These are phyloP conservation scores for Tothia fuscella DNA, from an alignment of 2,329 filamentous ascomycete genomes.

Conservation along the genomic window DNA sequence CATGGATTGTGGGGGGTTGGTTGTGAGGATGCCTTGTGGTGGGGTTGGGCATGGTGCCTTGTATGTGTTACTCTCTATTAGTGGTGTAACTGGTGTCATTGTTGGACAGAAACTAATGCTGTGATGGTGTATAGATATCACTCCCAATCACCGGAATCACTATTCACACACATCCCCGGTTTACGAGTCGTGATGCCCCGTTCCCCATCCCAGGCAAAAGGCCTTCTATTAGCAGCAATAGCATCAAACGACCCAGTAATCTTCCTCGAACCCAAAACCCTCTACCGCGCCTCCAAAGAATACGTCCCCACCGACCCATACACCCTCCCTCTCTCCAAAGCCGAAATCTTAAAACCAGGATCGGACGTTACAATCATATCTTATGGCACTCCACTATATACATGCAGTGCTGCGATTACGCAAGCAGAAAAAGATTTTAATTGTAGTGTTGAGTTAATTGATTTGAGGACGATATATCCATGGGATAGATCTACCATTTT, in stretches of 20 bases:
- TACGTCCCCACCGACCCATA: slow-evolving; percentile 76
- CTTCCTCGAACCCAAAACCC: slow-evolving; percentile 88
- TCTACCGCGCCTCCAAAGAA: slow-evolving; percentile 85
- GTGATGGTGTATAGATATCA: slow-evolving; percentile 46
- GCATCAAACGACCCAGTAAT: slow-evolving; percentile 71
- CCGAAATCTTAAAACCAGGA: slow-evolving; percentile 70
- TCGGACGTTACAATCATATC: slow-evolving; percentile 73
- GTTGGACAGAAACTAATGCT: neutral
- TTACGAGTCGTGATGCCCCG: slow-evolving; percentile 76
- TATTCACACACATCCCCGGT: slow-evolving; percentile 83
- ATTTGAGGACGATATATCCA: slow-evolving; percentile 77
- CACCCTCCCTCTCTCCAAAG: slow-evolving; percentile 73
- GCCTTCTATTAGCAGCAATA: slow-evolving; percentile 65
- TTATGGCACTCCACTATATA: slow-evolving; percentile 82
- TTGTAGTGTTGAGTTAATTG: slow-evolving; percentile 71
- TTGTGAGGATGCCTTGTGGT: slow-evolving; percentile 81
- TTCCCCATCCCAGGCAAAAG: slow-evolving; percentile 80
- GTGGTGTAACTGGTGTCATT: too few relatives aligned
- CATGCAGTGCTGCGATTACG: slow-evolving; percentile 64
- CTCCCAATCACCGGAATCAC: slow-evolving; percentile 75
- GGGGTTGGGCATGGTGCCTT: slow-evolving; percentile 81
- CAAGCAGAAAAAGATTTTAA: slow-evolving; percentile 60
- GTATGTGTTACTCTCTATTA: slow-evolving; percentile 30
- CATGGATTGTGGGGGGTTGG: slow-evolving; percentile 56
- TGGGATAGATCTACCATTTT: slow-evolving; percentile 80